Evolutionary conservation across 2,329 filamentous ascomycete species (phyloP).

Genomic region (Cladophialophora bantiana): DNA sequence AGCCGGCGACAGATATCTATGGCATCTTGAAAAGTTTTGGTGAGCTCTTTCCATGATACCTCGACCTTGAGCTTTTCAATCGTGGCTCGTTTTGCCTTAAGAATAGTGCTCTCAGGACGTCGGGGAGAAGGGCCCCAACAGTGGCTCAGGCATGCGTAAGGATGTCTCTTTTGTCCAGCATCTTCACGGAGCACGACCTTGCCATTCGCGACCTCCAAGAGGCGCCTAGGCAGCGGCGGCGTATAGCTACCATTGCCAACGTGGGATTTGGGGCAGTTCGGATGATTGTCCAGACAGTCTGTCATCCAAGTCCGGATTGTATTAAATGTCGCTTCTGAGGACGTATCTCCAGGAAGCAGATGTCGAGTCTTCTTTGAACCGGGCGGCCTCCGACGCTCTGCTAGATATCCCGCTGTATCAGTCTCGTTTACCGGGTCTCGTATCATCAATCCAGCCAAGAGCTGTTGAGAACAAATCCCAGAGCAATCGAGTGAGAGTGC

Average conservation of each 20-base stretch:
- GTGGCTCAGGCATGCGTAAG: constrained; percentile 2
- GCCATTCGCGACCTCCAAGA: background rate
- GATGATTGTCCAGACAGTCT: background rate
- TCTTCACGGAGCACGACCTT: constrained; percentile 1
- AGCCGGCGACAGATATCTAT: background rate
- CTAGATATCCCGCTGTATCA: background rate
- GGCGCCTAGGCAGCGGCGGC: background rate
- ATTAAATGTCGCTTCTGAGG: background rate
- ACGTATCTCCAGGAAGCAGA: constrained; percentile 1
- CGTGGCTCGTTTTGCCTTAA: background rate
- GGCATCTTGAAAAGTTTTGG: constrained; percentile 3
- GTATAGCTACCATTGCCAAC: background rate
- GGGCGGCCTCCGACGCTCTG: background rate
- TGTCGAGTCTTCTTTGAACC: background rate
- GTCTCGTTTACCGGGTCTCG: background rate
- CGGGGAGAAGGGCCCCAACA: background rate
- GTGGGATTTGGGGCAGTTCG: background rate
- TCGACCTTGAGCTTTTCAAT: background rate
- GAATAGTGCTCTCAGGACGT: constrained; percentile 2
- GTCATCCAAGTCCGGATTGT: background rate
- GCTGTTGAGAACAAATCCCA: background rate
- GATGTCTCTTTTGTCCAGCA: background rate
- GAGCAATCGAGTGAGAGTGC: too few species aligned
- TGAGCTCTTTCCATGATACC: constrained; percentile 1
- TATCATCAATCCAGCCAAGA: background rate